phyloP scores from a whole-genome alignment of 2,329 filamentous ascomycete species.

The Fusarium succisae region DNA sequence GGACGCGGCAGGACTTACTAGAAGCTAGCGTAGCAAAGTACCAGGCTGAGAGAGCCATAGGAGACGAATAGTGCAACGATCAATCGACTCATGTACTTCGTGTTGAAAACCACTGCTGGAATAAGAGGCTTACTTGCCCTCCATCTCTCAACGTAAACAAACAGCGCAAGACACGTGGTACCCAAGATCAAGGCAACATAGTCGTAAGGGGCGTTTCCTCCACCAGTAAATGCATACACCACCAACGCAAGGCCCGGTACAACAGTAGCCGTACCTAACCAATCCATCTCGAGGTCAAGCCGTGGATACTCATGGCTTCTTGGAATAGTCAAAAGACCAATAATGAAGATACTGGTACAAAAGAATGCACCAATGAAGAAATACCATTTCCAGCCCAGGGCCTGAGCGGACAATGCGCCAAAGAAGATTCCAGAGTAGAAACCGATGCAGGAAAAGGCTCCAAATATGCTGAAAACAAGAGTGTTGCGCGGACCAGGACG shows the following conservation, averaged over 20 bases:
- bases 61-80: slow-evolving; percentile 69
- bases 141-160: slow-evolving; percentile 78
- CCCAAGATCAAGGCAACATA: slow-evolving; percentile 72
- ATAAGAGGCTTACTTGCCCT: slow-evolving; percentile 74
- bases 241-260: slow-evolving; percentile 73
- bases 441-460: slow-evolving; percentile 65
- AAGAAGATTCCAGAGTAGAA: slow-evolving; percentile 75
- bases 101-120: slow-evolving; percentile 73
- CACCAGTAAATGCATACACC: slow-evolving; percentile 80
- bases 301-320: slow-evolving; percentile 42
- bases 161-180: slow-evolving; percentile 63
- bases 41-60: slow-evolving; percentile 76
- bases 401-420: slow-evolving; percentile 70
- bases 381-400: slow-evolving; percentile 72
- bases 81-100: slow-evolving; percentile 74
- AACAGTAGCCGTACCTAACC: slow-evolving; percentile 68
- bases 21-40: slow-evolving; percentile 74
- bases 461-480: slow-evolving; percentile 69
- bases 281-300: slow-evolving; percentile 68
- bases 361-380: slow-evolving; percentile 70
- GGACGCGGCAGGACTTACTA: slow-evolving; percentile 56
- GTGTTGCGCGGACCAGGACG: slow-evolving; percentile 78
- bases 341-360: slow-evolving; percentile 56
- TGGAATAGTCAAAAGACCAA: slow-evolving; percentile 54
- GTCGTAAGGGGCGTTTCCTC: slow-evolving; percentile 71